Evolutionary conservation across 1,284 basidiomycete genomes (phyloP).

Genomic region (Fomitopsis palustris): DNA sequence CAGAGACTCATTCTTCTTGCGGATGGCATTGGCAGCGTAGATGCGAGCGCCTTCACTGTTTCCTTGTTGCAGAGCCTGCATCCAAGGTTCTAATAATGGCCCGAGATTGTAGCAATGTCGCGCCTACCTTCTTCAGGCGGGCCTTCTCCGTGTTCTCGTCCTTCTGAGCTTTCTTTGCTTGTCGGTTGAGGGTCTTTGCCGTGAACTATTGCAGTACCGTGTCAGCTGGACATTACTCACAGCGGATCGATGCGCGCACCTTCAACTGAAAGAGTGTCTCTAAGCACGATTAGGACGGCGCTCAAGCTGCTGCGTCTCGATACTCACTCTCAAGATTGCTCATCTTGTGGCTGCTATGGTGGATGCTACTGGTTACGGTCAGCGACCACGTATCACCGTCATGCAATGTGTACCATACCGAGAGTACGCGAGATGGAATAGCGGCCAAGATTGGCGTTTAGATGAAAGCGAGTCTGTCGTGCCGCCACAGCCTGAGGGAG

Average conservation of each 20-base stretch:
- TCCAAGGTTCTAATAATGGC: neutral
- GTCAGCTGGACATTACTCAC: conserved; percentile 3
- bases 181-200: conserved; percentile 86
- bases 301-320: neutral
- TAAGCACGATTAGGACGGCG: conserved; percentile 36
- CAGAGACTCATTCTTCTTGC: conserved; percentile 95
- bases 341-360: conserved; percentile 42
- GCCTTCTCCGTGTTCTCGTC: conserved; percentile 86
- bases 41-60: conserved; percentile 98
- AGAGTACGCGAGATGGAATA: too few relatives aligned
- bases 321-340: conserved; percentile 87
- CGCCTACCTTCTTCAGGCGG: conserved; percentile 83
- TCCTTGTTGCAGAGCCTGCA: conserved; percentile 91
- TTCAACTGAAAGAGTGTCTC: conserved; percentile 96
- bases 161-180: conserved; percentile 95
- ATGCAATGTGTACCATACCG: too few relatives aligned
- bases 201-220: conserved; percentile 69
- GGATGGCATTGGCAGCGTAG: conserved; percentile 97
- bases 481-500: neutral
- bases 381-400: neutral
- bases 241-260: conserved; percentile 37
- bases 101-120: neutral
- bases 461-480: too few relatives aligned
- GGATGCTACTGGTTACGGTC: neutral
- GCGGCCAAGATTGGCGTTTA: too few relatives aligned